Evolutionary conservation across 768 basidiomycete genomes (phyloP), one percentile per base, ranked within the genome.

Genomic region (Lentinula lateritia): DNA sequence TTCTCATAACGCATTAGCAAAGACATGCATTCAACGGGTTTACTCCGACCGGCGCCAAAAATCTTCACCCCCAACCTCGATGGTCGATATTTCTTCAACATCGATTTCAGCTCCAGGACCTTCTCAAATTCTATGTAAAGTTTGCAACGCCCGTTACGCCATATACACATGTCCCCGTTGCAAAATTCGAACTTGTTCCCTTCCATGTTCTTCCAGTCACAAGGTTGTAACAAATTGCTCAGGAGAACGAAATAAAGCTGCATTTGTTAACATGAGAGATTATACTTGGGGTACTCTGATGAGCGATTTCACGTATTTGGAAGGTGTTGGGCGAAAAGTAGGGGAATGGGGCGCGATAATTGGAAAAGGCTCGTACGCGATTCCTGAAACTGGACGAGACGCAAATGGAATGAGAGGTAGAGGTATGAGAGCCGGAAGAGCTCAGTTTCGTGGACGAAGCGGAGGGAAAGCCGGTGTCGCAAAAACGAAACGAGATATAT

Each of bases 281-380:
- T 96, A 93, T 68, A 83, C 84, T 5, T 93, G 90, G 84, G 92
- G 92, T 8, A 81, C 83, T 32, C 88, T 96, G 87, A 90, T 93
- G 87, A 83, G 88, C 66, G 95, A 97, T 74, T 97, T 94, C 71
- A 78, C 80, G 45, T 95, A 87, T 70, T 77, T 97, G 65, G 95
- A 97, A 74, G 90, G 93, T 16, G 73, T 93, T 35, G 85, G 90
- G 20, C 75, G 94, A 65, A 86, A 82, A 66, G 86, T 89, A n/a
- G 77, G 79, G 20, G 85, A 83, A 12, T 91, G 89, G 87, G 92
- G 89, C 0, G 71, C 75, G 66, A 83, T 92, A 67, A 89, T 92
- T 62, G 80, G 80, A 64, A 77, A 78, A 56, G 83, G 90, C 61
- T 82, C 88, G 45, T 85, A 83, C 72, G 69, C 72, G 67, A 67